Conservation (phyloP, 768 basidiomycete genomes). For the Pleurotus sapidus region DNA sequence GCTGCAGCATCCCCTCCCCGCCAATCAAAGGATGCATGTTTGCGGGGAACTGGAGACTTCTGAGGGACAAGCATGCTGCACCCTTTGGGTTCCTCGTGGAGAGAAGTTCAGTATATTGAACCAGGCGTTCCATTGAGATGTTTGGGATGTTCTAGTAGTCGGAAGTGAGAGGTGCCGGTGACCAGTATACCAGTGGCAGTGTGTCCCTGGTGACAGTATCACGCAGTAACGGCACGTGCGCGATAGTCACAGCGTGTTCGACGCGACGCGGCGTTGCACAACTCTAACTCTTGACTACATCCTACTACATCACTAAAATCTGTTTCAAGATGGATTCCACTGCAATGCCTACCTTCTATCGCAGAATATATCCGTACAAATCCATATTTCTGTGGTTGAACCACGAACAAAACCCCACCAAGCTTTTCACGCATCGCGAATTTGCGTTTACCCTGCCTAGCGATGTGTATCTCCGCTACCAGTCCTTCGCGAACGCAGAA, state of each 20-base stretch:
- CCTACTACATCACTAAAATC: slow-evolving; percentile 1
- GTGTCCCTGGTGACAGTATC: no score
- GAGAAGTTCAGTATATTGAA: no score
- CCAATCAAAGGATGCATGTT: slow-evolving; percentile 5
- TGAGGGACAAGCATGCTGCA: no score
- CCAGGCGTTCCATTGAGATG: no score
- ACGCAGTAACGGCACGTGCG: no score
- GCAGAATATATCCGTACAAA: slow-evolving; percentile 91
- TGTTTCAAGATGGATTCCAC: slow-evolving; percentile 19
- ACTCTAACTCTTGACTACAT: background rate
- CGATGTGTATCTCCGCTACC: slow-evolving; percentile 93
- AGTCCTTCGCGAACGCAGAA: slow-evolving; percentile 81
- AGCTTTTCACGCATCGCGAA: slow-evolving; percentile 90
- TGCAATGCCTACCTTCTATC: slow-evolving; percentile 68
- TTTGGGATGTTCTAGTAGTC: no score
- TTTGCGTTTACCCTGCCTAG: slow-evolving; percentile 91
- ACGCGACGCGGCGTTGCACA: no score
- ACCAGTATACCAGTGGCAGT: no score
- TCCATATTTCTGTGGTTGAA: slow-evolving; percentile 94
- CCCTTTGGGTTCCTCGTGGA: no score
- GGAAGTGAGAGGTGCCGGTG: no score
- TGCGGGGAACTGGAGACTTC: background rate
- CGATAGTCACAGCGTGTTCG: no score
- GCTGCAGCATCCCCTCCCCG: no score
- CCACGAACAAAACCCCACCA: slow-evolving; percentile 77